A percentile compares a stretch with the other conserved stretches of the same genome.
Conservation (phyloP, 805 yeast species). For the Monosporozyma servazzii region DNA sequence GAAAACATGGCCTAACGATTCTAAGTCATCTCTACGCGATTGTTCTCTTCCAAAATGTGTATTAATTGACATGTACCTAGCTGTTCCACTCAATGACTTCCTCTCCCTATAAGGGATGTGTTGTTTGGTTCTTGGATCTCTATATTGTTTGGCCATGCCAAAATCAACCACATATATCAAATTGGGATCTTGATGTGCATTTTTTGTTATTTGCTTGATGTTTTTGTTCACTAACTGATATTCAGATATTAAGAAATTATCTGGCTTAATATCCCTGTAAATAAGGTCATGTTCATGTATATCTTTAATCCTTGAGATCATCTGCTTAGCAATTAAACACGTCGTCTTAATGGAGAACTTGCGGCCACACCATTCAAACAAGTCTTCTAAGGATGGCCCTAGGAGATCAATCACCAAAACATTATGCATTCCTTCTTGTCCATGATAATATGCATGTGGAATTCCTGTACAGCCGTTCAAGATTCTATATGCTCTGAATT, state of each 20-base stretch:
- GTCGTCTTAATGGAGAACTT: conserved; percentile 81
- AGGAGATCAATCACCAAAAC: conserved; percentile 87
- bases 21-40: conserved; percentile 91
- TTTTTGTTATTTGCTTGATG: not conserved
- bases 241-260: conserved; percentile 83
- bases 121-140: conserved; percentile 91
- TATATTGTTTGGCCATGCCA: conserved; percentile 97
- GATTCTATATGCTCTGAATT: conserved; percentile 88
- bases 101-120: conserved; percentile 96
- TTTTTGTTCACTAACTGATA: conserved; percentile 48
- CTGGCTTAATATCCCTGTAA: conserved; percentile 96
- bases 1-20: conserved; percentile 92
- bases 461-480: conserved; percentile 75
- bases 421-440: conserved; percentile 96
- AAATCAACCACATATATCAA: conserved; percentile 86
- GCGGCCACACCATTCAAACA: conserved; percentile 98
- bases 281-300: conserved; percentile 86
- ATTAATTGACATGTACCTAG: conserved; percentile 96
- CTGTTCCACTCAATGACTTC: conserved; percentile 93
- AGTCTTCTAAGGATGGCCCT: conserved; percentile 93
- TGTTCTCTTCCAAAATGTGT: conserved; percentile 97
- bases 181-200: conserved; percentile 54
- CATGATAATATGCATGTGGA: conserved; percentile 93
- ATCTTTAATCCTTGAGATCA: conserved; percentile 78
- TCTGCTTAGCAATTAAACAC: conserved; percentile 88